Evolutionary conservation across 257 asterid species (phyloP), one percentile per base, ranked within the genome.

Genomic region (Jaltomata sinuosa): DNA sequence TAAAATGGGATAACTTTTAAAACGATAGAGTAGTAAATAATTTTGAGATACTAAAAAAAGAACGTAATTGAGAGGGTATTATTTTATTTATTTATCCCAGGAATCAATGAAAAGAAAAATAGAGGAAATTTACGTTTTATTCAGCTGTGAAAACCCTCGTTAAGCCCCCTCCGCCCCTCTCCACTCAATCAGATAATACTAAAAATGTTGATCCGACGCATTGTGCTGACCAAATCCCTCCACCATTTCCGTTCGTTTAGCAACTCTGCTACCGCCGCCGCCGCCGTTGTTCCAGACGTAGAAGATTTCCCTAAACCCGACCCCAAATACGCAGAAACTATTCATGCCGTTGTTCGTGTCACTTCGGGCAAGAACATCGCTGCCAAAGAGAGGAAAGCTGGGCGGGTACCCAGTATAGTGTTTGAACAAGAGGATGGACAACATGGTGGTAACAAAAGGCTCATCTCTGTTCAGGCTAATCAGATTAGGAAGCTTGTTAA

Each of bases 341-440:
- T 97, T 85, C 87, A 74, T 85, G 98, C 99, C 15, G 86, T 94
- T 57, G 97, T 95, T 22, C 96, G 98, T 78, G 87, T 81, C 65
- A 61, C 45, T 64, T 95, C 96, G 80, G 99, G 99, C 45, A 91
- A 88, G 87, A 95, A 84, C 83, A 92, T 92, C 42, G 64, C 98
- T 1, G 92, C 89, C 69, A 91, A 91, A 81, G 97, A 92, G 87
- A 89, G 99, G 85, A 90, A 87, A 86, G 89, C 89, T 1, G 99
- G 97, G 14, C 91, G 96, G 19, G 96, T 94, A 0, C 99, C 98
- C 1, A 93, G 98, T 87, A 94, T 97, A 77, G 94, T 97, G 16
- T 95, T 95, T 86, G 98, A 97, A 91, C 96, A 95, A 65, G 97
- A 95, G 36, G 97, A 97, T 69, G 99, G 99, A 22, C 96, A 97